Evolutionary conservation across 768 basidiomycete species (phyloP).

Genomic region (Epithele typhae): DNA sequence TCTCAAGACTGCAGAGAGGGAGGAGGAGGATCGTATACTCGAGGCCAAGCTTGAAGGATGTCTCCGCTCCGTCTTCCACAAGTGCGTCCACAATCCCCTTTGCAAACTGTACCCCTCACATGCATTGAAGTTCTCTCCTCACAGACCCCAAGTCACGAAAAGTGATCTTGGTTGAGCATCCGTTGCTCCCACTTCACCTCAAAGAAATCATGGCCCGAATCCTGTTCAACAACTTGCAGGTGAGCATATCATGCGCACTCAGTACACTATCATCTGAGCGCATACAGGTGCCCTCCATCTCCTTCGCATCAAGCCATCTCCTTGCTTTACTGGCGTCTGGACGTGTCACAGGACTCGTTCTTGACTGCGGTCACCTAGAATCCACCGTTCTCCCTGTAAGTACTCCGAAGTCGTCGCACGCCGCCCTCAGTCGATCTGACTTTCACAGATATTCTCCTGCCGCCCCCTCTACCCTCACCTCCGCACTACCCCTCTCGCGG

Average conservation of each 20-base stretch:
- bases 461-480: constrained; percentile 83
- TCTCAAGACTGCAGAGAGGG: constrained; percentile 47
- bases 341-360: constrained; percentile 86
- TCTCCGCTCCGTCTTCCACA: constrained; percentile 76
- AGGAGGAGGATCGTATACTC: constrained; percentile 72
- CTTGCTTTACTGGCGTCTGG: constrained; percentile 84
- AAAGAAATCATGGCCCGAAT: constrained; percentile 86
- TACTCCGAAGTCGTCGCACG: background rate
- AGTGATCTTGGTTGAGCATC: constrained; percentile 89
- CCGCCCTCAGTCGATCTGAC: background rate
- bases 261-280: too few relatives aligned
- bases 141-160: constrained; percentile 95
- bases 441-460: constrained; percentile 79
- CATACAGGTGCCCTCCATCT: constrained; percentile 83
- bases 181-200: constrained; percentile 77
- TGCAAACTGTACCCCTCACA: constrained; percentile 6
- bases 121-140: constrained; percentile 66
- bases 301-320: constrained; percentile 86
- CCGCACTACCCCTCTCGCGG: constrained; percentile 83
- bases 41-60: constrained; percentile 64
- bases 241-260: constrained; percentile 20
- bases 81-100: constrained; percentile 46
- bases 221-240: constrained; percentile 88
- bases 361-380: constrained; percentile 92
- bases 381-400: constrained; percentile 83